Base-by-base conservation (phyloP, 805 yeast species). In the Metschnikowia picachoensis region DNA sequence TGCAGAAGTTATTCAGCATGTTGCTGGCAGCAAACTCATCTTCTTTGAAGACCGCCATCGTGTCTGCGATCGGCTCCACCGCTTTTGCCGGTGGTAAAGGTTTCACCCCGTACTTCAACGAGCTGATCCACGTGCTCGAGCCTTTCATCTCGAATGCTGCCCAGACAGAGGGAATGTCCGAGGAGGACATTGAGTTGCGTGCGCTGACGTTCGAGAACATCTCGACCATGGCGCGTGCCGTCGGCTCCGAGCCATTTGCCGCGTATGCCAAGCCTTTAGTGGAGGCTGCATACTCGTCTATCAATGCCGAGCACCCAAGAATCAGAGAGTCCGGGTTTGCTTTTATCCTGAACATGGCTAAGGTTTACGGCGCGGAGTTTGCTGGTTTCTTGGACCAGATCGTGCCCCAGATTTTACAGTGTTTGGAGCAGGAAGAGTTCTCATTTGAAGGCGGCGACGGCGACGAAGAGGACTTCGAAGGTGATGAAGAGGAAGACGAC, bases 211-310 rank as follows among this genome's bases (percentile, higher is more conserved):
- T 94, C 56, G 99, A 94, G 73, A 86, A 94, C 61, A 80, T 94
- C 55, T 87, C 97, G 37, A 85, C 97, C 13, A 83, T 94, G 86
- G 97, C 96, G 46, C 81, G 91, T 66, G 97, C 99, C 46, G 97
- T 94, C 49, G 96, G 97, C 52, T 85, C 94, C 45, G 92, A 85
- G 58, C 75, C 89, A 0, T 94, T 94, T 71, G 80, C 87, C 35
- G 81, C 86, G 37, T 89, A 79, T 64, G 96, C 97, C 42, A 83
- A 83, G 62, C 92, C 96, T 25, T 77, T 91, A 64, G 87, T 90
- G 56, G 86, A 87, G 62, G 88, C 97, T 49, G 91, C 97, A 28
- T 85, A 88, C 62, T 74, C 74, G 47, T 83, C 95, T 45, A 77
- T 92, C 56, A 77, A 80, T 55, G 80, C 92, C 30, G 86, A 85